A percentile compares a stretch with the other conserved stretches of the same genome.
Conservation (phyloP, 345 rosid species). For the Toxicodendron radicans region DNA sequence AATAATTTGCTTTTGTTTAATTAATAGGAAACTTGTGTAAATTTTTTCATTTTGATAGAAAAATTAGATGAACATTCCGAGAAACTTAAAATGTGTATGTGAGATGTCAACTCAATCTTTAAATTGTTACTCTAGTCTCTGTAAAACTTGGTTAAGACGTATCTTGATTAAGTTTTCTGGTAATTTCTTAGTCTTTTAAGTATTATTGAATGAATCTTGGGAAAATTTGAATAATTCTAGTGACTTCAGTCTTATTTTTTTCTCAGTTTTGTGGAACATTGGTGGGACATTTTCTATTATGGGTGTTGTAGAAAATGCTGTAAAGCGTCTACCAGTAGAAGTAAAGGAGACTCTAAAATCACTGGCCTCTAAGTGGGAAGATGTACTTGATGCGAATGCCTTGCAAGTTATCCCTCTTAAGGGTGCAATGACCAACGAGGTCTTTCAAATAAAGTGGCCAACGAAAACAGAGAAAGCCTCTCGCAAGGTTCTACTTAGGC, state of each 20-base stretch:
- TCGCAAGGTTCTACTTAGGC: constrained; percentile 64
- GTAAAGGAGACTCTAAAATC: constrained; percentile 50
- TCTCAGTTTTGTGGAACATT: background rate
- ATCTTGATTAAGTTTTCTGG: no score
- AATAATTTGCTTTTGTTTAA: background rate
- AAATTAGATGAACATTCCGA: background rate
- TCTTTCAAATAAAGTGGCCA: constrained; percentile 92
- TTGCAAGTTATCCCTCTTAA: constrained; percentile 67
- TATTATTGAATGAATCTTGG: background rate
- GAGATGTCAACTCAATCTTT: background rate
- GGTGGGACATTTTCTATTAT: constrained; percentile 8
- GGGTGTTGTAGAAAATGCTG: constrained; percentile 31
- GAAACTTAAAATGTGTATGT: background rate
- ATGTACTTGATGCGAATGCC: constrained; percentile 52
- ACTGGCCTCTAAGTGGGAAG: constrained; percentile 75
- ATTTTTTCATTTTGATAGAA: background rate
- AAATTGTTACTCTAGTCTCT: no score
- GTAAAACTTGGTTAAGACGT: no score
- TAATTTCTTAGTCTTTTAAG: no score
- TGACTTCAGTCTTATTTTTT: background rate
- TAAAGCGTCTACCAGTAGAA: constrained; percentile 33
- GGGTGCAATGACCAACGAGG: constrained; percentile 95
- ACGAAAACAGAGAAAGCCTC: constrained; percentile 36
- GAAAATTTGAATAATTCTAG: background rate
- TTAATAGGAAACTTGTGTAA: background rate